A percentile compares a stretch with the other conserved stretches of the same genome.
Conservation (phyloP, 2,329 filamentous ascomycete genomes). For the Penicillium sp. region DNA sequence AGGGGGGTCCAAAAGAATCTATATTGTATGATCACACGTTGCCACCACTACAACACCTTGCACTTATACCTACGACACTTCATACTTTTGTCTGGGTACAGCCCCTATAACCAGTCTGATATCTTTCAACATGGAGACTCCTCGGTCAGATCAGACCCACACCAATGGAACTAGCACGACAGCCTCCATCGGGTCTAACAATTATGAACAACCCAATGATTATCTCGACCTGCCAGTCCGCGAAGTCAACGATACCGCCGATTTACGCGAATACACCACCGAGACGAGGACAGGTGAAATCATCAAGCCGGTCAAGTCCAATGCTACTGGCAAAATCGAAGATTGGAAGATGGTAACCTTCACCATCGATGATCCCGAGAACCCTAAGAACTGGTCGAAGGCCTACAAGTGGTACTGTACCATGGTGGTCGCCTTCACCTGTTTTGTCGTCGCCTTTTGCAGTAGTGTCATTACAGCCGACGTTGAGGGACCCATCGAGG, state of each 20-base stretch:
- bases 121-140: conserved; percentile 19
- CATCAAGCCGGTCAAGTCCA: conserved; percentile 55
- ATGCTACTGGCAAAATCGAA: conserved; percentile 52
- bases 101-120: background rate
- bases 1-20: background rate
- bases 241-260: conserved; percentile 59
- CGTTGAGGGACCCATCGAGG: conserved; percentile 60
- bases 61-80: background rate
- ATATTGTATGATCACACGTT: background rate
- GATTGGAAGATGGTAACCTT: conserved; percentile 70
- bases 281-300: conserved; percentile 65
- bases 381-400: conserved; percentile 85
- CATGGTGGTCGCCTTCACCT: conserved; percentile 76
- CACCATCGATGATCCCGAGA: conserved; percentile 67
- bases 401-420: conserved; percentile 79
- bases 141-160: conserved; percentile 12
- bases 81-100: conserved; percentile 1
- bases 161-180: conserved; percentile 26
- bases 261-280: conserved; percentile 66
- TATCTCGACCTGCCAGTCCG: conserved; percentile 64
- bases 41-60: background rate
- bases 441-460: conserved; percentile 70
- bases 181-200: conserved; percentile 23
- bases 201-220: conserved; percentile 40
- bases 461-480: conserved; percentile 78